A percentile compares a stretch with the other conserved stretches of the same genome.
Conservation (phyloP, 352 stramenopile species). For the Elongisporangium senticosum region DNA sequence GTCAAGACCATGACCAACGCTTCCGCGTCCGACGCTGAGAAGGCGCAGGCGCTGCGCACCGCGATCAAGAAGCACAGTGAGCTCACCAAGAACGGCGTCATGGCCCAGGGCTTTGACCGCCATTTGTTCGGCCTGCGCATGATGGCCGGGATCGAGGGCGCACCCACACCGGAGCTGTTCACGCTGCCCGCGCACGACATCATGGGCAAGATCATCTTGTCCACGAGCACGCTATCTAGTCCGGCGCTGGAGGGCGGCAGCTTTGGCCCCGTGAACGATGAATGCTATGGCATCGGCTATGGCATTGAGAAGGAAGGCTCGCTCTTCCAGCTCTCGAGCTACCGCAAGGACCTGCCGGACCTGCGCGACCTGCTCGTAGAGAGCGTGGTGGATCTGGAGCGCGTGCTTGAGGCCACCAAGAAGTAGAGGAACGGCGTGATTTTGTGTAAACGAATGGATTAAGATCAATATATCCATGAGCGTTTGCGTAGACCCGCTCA, state of each 20-base stretch:
- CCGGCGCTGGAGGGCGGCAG: conserved; percentile 81
- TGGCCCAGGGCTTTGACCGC: conserved; percentile 87
- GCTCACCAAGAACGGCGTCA: conserved; percentile 87
- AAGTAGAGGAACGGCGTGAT: conserved; percentile 10
- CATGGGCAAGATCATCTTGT: conserved; percentile 88
- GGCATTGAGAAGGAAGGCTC: conserved; percentile 79
- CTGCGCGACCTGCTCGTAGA: conserved; percentile 69
- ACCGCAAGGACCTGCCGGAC: conserved; percentile 68
- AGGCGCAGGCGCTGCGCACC: conserved; percentile 49
- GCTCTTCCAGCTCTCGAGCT: conserved; percentile 84
- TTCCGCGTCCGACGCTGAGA: conserved; percentile 45
- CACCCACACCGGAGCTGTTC: conserved; percentile 69
- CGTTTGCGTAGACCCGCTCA: too few species aligned
- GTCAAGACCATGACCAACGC: conserved; percentile 64
- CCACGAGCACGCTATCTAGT: conserved; percentile 86
- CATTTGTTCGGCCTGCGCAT: conserved; percentile 79
- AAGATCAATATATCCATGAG: too few species aligned
- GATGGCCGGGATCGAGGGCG: conserved; percentile 58
- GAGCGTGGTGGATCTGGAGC: conserved; percentile 71
- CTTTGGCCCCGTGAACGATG: conserved; percentile 86
- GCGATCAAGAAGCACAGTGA: conserved; percentile 86
- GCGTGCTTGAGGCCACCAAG: conserved; percentile 37
- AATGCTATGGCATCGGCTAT: conserved; percentile 90
- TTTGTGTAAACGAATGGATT: too few species aligned
- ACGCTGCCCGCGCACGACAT: conserved; percentile 67